Evolutionary conservation across 225 moss, liverwort and hornwort species (phyloP), one percentile per base, ranked within the genome.

Genomic region (Takakia lepidozioides): DNA sequence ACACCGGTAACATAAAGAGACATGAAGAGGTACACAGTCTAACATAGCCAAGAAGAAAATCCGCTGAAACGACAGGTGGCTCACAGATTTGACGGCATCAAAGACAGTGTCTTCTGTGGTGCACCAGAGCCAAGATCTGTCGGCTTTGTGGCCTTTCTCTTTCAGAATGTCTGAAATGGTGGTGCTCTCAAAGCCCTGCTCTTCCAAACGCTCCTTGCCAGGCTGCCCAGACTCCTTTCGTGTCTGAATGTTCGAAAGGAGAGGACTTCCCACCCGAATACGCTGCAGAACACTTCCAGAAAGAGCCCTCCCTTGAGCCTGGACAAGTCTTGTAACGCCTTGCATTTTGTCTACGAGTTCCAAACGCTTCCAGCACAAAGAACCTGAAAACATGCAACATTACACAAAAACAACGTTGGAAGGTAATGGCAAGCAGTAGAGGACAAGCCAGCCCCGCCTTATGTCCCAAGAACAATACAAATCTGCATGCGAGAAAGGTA

Each of bases 301-400:
- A 19, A 98, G 28, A 1, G 56, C 71, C 38, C 63, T 71, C 49
- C 87, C 95, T 30, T 71, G 70, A 38, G 59, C 51, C 63, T 66
- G 79, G 29, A 74, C 59, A 17, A 77, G 43, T 55, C 76, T 81
- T 5, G 66, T 66, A 63, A 98, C 69, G 53, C 84, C 81, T 61
- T 98, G 91, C 95, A 98, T 98, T 44, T 47, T 91, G 74, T 29
- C n/a, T n/a, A n/a, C n/a, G n/a, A n/a, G n/a, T n/a, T n/a, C n/a
- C n/a, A n/a, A n/a, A n/a, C n/a, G n/a, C n/a, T n/a, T n/a, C n/a
- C n/a, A n/a, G n/a, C n/a, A n/a, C n/a, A n/a, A n/a, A n/a, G n/a
- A n/a, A n/a, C n/a, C n/a, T n/a, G n/a, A n/a, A n/a, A n/a, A n/a
- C n/a, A n/a, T n/a, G n/a, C n/a, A n/a, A n/a, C n/a, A n/a, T n/a